These are phyloP conservation scores for Luzula sylvatica DNA, from an alignment of 176 grass and related monocot species.

Conservation along the genomic window DNA sequence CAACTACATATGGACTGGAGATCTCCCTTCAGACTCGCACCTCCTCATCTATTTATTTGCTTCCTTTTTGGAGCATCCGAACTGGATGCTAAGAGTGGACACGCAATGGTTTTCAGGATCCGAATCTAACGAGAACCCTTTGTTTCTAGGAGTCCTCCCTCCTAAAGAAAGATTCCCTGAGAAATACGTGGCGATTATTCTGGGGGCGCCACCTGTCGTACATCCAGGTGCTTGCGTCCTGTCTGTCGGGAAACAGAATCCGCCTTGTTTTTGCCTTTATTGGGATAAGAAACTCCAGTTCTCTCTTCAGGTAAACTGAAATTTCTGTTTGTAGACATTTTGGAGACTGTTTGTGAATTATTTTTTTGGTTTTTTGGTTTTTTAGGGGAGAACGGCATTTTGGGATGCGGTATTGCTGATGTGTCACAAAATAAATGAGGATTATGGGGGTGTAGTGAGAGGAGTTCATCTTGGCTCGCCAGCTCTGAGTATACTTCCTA, in stretches of 20 bases:
- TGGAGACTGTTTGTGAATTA: not conserved
- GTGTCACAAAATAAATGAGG: conserved; percentile 70
- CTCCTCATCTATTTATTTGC: conserved; percentile 83
- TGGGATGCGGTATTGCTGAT: conserved; percentile 96
- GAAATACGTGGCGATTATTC: conserved; percentile 91
- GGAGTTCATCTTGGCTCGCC: conserved; percentile 82
- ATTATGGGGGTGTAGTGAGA: conserved; percentile 69
- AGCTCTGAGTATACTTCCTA: conserved; percentile 59
- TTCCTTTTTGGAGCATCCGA: conserved; percentile 92
- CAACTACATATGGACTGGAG: conserved; percentile 61
- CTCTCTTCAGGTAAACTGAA: conserved; percentile 68
- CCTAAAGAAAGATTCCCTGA: conserved; percentile 93
- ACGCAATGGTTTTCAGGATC: conserved; percentile 83
- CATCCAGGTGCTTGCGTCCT: conserved; percentile 87
- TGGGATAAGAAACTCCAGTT: conserved; percentile 97
- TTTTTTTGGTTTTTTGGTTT: conserved; percentile 10
- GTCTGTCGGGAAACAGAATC: conserved; percentile 71
- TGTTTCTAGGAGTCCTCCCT: conserved; percentile 93
- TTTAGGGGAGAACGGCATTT: conserved; percentile 88
- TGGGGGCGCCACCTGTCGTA: conserved; percentile 63
- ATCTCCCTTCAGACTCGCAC: conserved; percentile 87
- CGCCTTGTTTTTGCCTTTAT: conserved; percentile 71
- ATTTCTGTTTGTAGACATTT: not conserved
- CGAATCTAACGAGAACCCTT: conserved; percentile 89
- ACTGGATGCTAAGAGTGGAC: conserved; percentile 97